Percentiles rank a stretch among this genome's conserved stretches.
These are phyloP conservation scores for Bipolaris bicolor DNA, from an alignment of 2,329 filamentous ascomycete species.

Conservation along the genomic window DNA sequence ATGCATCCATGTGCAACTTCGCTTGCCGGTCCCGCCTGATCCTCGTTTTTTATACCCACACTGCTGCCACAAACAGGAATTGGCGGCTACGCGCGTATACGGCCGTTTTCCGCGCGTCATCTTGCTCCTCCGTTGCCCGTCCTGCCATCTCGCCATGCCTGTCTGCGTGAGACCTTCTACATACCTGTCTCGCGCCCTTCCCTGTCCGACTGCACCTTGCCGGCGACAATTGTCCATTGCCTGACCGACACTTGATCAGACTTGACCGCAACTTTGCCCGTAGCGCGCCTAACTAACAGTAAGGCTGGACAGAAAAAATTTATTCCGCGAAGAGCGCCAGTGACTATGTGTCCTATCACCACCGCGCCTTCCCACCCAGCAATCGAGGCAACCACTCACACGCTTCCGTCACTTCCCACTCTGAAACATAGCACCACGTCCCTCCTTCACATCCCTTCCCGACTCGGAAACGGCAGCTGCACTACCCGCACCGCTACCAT, in stretches of 20 bases:
- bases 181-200: background rate
- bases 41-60: background rate
- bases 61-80: too few relatives aligned
- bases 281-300: too few relatives aligned
- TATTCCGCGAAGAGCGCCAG: background rate
- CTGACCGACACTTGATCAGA: slow-evolving; percentile 16
- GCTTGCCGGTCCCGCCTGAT: slow-evolving; percentile 3
- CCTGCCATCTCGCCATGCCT: slow-evolving; percentile 1
- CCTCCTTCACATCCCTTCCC: background rate
- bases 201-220: slow-evolving; percentile 8
- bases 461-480: background rate
- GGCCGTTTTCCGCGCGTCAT: slow-evolving; percentile 4
- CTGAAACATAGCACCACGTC: too few relatives aligned
- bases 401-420: background rate
- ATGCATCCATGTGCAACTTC: slow-evolving; percentile 10
- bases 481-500: background rate
- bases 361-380: background rate
- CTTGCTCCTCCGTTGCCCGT: background rate
- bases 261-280: slow-evolving; percentile 11
- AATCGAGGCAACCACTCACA: background rate
- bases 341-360: background rate
- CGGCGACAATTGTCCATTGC: background rate
- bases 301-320: too few relatives aligned
- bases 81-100: too few relatives aligned
- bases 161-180: slow-evolving; percentile 1